phyloP scores from a whole-genome alignment of 192 early-diverging fungal genomes.

The Coemansia sp. region DNA sequence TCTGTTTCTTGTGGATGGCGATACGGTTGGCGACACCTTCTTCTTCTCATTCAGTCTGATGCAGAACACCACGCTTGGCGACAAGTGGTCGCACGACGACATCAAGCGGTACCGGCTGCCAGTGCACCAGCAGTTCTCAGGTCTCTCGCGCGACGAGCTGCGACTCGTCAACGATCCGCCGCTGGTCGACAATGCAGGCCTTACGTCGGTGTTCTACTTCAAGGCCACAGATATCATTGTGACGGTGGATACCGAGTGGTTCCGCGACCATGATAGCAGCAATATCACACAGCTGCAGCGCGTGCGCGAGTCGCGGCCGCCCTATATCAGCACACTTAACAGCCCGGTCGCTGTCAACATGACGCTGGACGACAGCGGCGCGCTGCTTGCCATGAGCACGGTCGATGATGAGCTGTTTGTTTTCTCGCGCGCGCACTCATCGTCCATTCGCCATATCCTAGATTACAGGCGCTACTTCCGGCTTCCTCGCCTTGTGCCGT shows the following conservation, averaged over 20 bases:
- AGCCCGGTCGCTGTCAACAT: conserved; percentile 53
- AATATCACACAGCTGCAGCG: conserved; percentile 52
- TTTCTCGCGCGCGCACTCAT: conserved; percentile 38
- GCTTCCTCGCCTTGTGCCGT: conserved; percentile 19
- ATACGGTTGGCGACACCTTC: conserved; percentile 44
- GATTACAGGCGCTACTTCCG: conserved; percentile 55
- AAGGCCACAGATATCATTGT: conserved; percentile 53
- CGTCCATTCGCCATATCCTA: conserved; percentile 36
- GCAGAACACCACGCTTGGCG: conserved; percentile 46
- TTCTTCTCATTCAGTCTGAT: conserved; percentile 50
- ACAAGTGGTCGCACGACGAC: conserved; percentile 28
- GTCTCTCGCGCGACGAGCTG: conserved; percentile 55
- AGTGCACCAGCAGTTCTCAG: conserved; percentile 53
- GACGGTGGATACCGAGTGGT: conserved; percentile 51
- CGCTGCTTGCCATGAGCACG: conserved; percentile 52
- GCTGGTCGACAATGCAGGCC: conserved; percentile 42
- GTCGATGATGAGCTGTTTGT: conserved; percentile 55
- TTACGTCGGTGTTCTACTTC: conserved; percentile 53
- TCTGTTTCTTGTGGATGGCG: conserved; percentile 47
- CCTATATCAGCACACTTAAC: conserved; percentile 56
- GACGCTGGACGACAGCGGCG: conserved; percentile 53
- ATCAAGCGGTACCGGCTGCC: conserved; percentile 52
- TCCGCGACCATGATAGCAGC: conserved; percentile 46
- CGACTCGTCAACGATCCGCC: conserved; percentile 52
- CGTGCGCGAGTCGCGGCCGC: conserved; percentile 54